Evolutionary conservation across 75 land plant species (phyloP).

Genomic region (Pinus taeda): DNA sequence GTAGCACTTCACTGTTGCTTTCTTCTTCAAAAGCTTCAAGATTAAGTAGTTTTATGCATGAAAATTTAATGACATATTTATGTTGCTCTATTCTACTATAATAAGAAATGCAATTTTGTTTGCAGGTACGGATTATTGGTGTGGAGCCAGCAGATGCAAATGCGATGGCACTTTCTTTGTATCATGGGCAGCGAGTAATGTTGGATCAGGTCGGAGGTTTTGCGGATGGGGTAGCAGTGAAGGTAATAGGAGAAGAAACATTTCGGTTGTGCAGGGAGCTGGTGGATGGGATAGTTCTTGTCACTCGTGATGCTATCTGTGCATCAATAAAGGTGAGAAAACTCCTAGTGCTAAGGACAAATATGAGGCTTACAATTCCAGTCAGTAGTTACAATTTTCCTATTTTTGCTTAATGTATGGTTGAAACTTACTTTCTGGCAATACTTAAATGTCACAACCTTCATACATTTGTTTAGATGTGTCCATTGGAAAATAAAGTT

Average conservation of each 20-base stretch:
- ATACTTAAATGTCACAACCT: neutral
- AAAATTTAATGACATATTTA: neutral
- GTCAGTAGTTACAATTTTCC: neutral
- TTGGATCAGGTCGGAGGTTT: slow-evolving; percentile 78
- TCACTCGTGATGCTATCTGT: slow-evolving; percentile 63
- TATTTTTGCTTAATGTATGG: neutral
- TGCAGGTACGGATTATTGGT: slow-evolving; percentile 76
- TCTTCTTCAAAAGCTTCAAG: neutral
- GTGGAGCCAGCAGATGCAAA: slow-evolving; percentile 92
- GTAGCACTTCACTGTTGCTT: neutral
- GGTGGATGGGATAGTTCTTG: slow-evolving; percentile 87
- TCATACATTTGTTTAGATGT: no score
- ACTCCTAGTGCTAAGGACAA: neutral
- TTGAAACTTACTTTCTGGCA: neutral
- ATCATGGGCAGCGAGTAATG: slow-evolving; percentile 69
- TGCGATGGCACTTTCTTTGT: slow-evolving; percentile 87
- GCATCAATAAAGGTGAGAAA: slow-evolving; percentile 57
- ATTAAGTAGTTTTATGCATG: neutral
- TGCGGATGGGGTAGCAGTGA: slow-evolving; percentile 95
- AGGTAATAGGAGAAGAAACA: slow-evolving; percentile 81
- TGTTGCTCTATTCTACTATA: neutral
- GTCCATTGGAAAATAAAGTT: no score
- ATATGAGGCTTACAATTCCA: neutral
- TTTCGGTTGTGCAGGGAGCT: slow-evolving; percentile 62
- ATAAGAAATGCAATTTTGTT: no score